Base-by-base conservation (phyloP, 2,329 filamentous ascomycete species). In the Macrophomina phaseolina region DNA sequence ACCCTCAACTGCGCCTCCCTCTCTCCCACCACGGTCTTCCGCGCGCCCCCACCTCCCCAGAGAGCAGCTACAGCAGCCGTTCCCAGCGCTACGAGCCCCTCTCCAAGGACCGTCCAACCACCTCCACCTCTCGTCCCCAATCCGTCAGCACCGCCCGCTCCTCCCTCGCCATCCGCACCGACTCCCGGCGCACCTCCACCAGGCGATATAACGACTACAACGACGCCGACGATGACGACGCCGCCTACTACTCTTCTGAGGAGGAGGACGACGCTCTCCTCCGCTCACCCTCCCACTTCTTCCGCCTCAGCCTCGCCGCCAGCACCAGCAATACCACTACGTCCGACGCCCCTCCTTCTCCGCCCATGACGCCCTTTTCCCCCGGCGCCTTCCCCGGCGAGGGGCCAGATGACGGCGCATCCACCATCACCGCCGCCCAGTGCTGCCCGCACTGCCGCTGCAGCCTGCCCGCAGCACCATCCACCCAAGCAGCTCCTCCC, bases 311-410 rank as follows among this genome's bases (percentile, higher is more conserved):
- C 56, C 23, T 64, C 71, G 70, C 55, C 70, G 71, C 70, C 73
- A 79, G 14, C 23, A 23, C 23, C 23, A 23, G 23, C 23, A 23
- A 2, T 23, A 23, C 23, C 23, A 23, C 23, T 46, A 73, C 73
- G 56, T 79, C 78, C 53, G 74, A 78, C 62, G 51, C 63, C 9
- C 63, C 63, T 12, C 63, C 63, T 12, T 53, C 56, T 5, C 65
- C 65, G 11, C 65, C 65, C 28, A 55, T 67, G 36, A 67, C 65
- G 55, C 65, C 65, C 36, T 67, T 67, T 34, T 67, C 65, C 14
- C 65, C 65, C 8, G 40, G 55, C 14, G 65, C 65, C 14, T 67
- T 67, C 38, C 65, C 56, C 11, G 40, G 32, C 32, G 46, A 30
- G 28, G 30, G 12, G 58, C 6, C 9, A 14, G 53, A 58, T 34